These are phyloP conservation scores for Boeremia lycopersici DNA, from an alignment of 2,329 filamentous ascomycete genomes.

Conservation along the genomic window DNA sequence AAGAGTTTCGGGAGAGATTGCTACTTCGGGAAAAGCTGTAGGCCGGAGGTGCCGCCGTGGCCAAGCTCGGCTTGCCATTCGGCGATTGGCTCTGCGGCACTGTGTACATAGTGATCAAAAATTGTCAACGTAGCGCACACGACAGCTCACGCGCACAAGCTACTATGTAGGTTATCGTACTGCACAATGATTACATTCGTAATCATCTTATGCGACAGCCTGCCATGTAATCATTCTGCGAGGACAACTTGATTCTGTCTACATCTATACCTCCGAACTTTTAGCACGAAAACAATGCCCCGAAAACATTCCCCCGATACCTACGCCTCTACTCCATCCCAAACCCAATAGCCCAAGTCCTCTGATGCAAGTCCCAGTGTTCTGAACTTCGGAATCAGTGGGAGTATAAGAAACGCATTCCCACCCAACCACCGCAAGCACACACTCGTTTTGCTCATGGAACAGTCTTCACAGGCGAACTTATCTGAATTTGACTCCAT, in stretches of 20 bases:
- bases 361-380: neutral
- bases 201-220: no score
- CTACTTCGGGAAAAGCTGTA: slow-evolving; percentile 11
- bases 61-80: neutral
- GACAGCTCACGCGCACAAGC: no score
- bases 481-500: neutral
- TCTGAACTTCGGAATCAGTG: neutral
- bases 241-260: no score
- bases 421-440: neutral
- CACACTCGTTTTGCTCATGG: neutral
- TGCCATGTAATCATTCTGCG: no score
- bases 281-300: no score
- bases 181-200: no score
- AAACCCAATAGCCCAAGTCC: neutral
- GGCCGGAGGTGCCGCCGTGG: neutral
- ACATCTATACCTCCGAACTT: no score
- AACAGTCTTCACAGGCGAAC: neutral
- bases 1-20: slow-evolving; percentile 8
- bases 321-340: neutral
- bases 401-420: neutral
- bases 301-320: no score
- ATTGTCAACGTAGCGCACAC: neutral
- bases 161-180: no score
- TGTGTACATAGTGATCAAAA: neutral
- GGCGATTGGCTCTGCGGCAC: neutral